A percentile compares a stretch with the other conserved stretches of the same genome.
These are phyloP conservation scores for Oryza punctata DNA, from an alignment of 176 grass and related monocot genomes.

Conservation along the genomic window DNA sequence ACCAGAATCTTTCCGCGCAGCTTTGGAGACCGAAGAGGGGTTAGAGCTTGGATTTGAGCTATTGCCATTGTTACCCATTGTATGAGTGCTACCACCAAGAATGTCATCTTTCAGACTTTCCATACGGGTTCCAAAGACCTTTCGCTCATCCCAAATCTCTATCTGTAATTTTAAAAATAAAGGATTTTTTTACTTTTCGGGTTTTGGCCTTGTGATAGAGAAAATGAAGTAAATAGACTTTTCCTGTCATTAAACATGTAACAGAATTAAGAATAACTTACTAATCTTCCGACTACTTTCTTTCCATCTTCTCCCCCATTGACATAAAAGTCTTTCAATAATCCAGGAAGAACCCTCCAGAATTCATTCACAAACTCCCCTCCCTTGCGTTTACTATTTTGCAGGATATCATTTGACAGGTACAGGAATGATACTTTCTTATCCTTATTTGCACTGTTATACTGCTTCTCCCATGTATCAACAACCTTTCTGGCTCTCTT, in stretches of 20 bases:
- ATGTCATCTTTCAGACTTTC: conserved; percentile 71
- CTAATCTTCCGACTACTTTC: conserved; percentile 91
- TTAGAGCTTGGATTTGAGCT: conserved; percentile 62
- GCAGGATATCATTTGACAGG: conserved; percentile 96
- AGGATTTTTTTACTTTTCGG: not conserved
- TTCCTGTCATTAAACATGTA: not conserved
- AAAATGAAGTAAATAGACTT: conserved; percentile 8
- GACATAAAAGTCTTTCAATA: conserved; percentile 74
- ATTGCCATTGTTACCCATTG: conserved; percentile 49
- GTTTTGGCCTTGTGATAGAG: conserved; percentile 1
- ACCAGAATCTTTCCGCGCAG: conserved; percentile 64
- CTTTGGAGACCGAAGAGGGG: conserved; percentile 65
- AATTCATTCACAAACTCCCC: conserved; percentile 97
- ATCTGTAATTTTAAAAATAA: conserved; percentile 55
- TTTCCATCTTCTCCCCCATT: conserved; percentile 70
- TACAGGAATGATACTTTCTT: conserved; percentile 85
- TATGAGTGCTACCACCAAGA: conserved; percentile 62
- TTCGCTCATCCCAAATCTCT: conserved; percentile 95
- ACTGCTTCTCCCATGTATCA: conserved; percentile 85
- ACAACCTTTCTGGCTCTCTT: conserved; percentile 95
- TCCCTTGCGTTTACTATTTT: conserved; percentile 97
- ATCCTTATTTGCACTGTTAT: conserved; percentile 65
- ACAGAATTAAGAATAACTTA: conserved; percentile 53
- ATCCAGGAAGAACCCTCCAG: conserved; percentile 91
- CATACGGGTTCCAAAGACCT: conserved; percentile 82